Conservation (phyloP, 768 basidiomycete genomes). For the Mycena venus region DNA sequence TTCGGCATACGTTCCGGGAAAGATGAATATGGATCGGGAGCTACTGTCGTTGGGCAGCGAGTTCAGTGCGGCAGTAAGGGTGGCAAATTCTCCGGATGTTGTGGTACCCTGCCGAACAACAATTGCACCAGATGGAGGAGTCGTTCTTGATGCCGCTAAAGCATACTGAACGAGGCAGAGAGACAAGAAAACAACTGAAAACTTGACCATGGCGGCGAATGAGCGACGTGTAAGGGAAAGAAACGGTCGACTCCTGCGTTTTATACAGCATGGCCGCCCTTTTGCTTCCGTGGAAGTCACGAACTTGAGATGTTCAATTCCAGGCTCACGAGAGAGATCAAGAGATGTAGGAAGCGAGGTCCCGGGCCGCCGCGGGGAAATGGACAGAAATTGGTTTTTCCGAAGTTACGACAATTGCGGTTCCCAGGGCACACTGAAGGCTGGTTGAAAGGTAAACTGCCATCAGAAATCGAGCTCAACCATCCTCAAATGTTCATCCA, state of each 20-base stretch:
- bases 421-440: too few species aligned
- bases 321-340: not conserved
- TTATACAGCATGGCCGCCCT: not conserved
- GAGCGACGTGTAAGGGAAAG: not conserved
- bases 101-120: slow-evolving; percentile 57
- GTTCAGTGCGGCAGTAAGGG: slow-evolving; percentile 55
- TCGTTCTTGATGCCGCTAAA: slow-evolving; percentile 52
- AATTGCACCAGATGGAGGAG: slow-evolving; percentile 57
- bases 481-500: not conserved
- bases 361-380: not conserved
- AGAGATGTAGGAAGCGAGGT: not conserved
- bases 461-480: not conserved
- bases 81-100: slow-evolving; percentile 55
- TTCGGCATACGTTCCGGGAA: slow-evolving; percentile 60
- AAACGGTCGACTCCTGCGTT: not conserved
- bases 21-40: slow-evolving; percentile 59
- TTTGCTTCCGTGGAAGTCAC: not conserved
- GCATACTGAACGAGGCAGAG: slow-evolving; percentile 15
- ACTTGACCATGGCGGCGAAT: slow-evolving; percentile 7
- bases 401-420: not conserved
- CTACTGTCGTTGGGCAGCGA: slow-evolving; percentile 57
- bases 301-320: not conserved
- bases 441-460: too few species aligned
- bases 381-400: not conserved
- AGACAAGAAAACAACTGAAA: not conserved